A percentile compares a stretch with the other conserved stretches of the same genome.
These are phyloP conservation scores for Hymenoscyphus linearis DNA, from an alignment of 2,329 filamentous ascomycete genomes.

Conservation along the genomic window DNA sequence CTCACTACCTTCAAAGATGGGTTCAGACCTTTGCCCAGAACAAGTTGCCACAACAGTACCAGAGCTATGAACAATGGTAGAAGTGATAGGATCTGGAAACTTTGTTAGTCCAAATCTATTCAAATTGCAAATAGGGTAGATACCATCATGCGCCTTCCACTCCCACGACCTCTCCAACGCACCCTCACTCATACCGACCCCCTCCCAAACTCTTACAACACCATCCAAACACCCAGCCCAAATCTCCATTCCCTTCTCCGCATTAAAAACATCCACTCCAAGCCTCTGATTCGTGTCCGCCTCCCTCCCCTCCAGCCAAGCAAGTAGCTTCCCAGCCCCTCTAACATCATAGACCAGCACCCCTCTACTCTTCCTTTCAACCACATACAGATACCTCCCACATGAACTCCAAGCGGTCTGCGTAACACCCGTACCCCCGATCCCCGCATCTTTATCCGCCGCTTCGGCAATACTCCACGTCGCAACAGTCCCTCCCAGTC, in stretches of 20 bases:
- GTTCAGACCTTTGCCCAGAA: conserved; percentile 28
- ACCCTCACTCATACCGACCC: conserved; percentile 46
- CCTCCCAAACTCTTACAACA: conserved; percentile 53
- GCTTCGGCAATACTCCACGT: conserved; percentile 55
- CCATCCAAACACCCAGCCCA: conserved; percentile 56
- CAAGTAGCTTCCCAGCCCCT: conserved; percentile 51
- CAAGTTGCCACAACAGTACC: conserved; percentile 32
- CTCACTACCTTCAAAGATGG: conserved; percentile 3
- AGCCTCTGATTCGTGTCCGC: conserved; percentile 52
- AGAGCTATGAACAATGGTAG: conserved; percentile 29
- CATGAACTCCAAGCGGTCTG: conserved; percentile 59
- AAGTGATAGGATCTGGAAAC: conserved; percentile 25
- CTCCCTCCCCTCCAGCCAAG: conserved; percentile 46
- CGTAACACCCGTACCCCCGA: conserved; percentile 57
- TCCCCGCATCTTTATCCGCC: conserved; percentile 43
- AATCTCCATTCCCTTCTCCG: conserved; percentile 49
- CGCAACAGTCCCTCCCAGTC: conserved; percentile 48
- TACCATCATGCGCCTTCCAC: conserved; percentile 32
- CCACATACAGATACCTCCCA: conserved; percentile 57
- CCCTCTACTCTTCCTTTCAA: conserved; percentile 51
- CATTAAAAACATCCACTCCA: conserved; percentile 48
- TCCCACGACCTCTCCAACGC: conserved; percentile 25
- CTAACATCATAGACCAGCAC: conserved; percentile 60
- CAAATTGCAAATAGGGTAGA: conserved; percentile 1
- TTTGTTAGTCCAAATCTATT: conserved; percentile 3